Conservation (phyloP, 2,329 filamentous ascomycete species). For the Trichoderma simmonsii region DNA sequence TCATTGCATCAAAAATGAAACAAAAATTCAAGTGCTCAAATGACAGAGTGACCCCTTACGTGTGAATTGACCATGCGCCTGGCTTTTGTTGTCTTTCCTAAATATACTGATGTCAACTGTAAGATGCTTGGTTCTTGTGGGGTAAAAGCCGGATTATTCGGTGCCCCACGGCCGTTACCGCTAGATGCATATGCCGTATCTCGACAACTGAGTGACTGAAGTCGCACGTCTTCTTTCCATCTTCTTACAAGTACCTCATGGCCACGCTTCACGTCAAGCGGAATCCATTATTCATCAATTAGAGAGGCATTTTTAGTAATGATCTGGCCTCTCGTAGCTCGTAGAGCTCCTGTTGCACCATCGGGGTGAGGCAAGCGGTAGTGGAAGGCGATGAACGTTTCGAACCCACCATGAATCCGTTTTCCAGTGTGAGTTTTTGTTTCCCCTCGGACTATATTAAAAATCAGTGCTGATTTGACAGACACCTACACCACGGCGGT, state of each 20-base stretch:
- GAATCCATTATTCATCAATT: background rate
- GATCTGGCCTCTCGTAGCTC: background rate
- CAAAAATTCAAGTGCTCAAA: background rate
- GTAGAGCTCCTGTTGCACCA: background rate
- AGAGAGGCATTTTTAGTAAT: background rate
- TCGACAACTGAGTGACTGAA: background rate
- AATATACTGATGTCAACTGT: background rate
- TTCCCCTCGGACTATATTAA: background rate
- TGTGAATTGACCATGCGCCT: background rate
- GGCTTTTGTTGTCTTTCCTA: background rate
- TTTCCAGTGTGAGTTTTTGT: conserved; percentile 15
- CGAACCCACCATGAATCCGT: conserved; percentile 14
- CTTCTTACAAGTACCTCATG: background rate
- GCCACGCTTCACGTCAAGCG: background rate
- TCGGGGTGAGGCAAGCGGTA: background rate
- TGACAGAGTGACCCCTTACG: background rate
- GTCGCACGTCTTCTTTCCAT: background rate
- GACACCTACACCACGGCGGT: conserved; percentile 41
- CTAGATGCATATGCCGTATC: background rate
- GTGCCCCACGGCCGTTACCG: background rate
- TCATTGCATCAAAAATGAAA: background rate
- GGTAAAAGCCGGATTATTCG: background rate
- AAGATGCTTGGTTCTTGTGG: background rate
- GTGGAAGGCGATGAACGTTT: conserved; percentile 1
- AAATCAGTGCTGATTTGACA: conserved; percentile 18